Evolutionary conservation across 2,329 filamentous ascomycete species (phyloP), one percentile per base, ranked within the genome.

Genomic region (Coniosporium tulheliwenetii): DNA sequence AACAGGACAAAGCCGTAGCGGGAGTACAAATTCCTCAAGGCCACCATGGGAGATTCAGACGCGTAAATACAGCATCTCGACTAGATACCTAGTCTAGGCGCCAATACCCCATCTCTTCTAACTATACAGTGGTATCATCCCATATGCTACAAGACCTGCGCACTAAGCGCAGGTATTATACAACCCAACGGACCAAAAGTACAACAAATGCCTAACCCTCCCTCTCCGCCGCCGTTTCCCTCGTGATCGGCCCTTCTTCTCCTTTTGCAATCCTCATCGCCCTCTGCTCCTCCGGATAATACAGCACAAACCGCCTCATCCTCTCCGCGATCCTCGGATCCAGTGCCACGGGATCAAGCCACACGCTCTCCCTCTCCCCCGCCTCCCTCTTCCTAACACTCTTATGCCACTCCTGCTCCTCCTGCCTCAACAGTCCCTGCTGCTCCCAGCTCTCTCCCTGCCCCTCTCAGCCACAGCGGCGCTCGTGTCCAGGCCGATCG

Each of bases 351-450:
- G 78, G 73, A 41, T 79, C 75, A 8, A 81, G 60, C 83, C 85
- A 94, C 39, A 87, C 78, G 50, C 73, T 75, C 60, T 87, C 83
- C 46, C 67, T 68, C 42, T 65, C 66, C 43, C 63, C 63, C 39
- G 66, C 58, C 40, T 70, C 66, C 35, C 57, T 57, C 50, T 79
- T 76, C 61, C 74, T 78, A 5, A 79, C 73, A n/a, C 72, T 77
- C 63, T 93, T 93, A 58, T 81, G 78, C 86, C 86, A 94, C 56
- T 89, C 76, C 36, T 62, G 62, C 62, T 94, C 85, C 63, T 91
- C 86, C 31, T 76, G 63, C 32, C 67, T 65, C 19, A 94, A 72
- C 10, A 76, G 63, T 3, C 61, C 65, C 54, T 81, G 66, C 51
- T 82, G 77, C 58, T 89, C 83, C 56, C 65, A 69, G 39, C 63